These are phyloP conservation scores for Lupinus albus DNA, from an alignment of 306 rosid genomes.

Conservation along the genomic window DNA sequence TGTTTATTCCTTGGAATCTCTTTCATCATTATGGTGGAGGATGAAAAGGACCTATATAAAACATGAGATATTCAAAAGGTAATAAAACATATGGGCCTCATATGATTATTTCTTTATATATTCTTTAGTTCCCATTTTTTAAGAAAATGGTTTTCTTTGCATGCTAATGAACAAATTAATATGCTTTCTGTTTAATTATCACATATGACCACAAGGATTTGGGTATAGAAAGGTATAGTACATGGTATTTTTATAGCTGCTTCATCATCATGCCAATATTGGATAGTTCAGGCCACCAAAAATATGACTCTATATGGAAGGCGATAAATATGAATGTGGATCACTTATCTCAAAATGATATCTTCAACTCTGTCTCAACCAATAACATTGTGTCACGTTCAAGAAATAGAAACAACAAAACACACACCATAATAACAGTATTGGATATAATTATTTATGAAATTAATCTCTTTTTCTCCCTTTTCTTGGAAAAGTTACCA, in stretches of 20 bases:
- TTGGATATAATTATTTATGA: not conserved
- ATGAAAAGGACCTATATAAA: slow-evolving; percentile 44
- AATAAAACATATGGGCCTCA: slow-evolving; percentile 42
- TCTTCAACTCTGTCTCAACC: too few species aligned
- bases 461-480: not conserved
- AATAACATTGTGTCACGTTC: too few species aligned
- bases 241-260: slow-evolving; percentile 29
- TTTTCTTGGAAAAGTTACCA: not conserved
- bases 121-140: slow-evolving; percentile 31
- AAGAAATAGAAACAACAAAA: not conserved
- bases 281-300: slow-evolving; percentile 34
- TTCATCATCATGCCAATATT: slow-evolving; percentile 40
- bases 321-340: slow-evolving; percentile 2
- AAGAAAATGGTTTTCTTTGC: slow-evolving; percentile 14
- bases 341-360: too few species aligned
- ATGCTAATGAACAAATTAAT: slow-evolving; percentile 26
- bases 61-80: slow-evolving; percentile 50
- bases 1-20: slow-evolving; percentile 50
- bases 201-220: slow-evolving; percentile 20
- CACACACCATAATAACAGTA: not conserved
- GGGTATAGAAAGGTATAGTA: slow-evolving; percentile 13
- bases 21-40: slow-evolving; percentile 59
- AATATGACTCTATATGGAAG: too few species aligned
- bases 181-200: slow-evolving; percentile 26
- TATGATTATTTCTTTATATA: not conserved